Conservation (phyloP, 441 rosid genomes). For the Capsella rubella region DNA sequence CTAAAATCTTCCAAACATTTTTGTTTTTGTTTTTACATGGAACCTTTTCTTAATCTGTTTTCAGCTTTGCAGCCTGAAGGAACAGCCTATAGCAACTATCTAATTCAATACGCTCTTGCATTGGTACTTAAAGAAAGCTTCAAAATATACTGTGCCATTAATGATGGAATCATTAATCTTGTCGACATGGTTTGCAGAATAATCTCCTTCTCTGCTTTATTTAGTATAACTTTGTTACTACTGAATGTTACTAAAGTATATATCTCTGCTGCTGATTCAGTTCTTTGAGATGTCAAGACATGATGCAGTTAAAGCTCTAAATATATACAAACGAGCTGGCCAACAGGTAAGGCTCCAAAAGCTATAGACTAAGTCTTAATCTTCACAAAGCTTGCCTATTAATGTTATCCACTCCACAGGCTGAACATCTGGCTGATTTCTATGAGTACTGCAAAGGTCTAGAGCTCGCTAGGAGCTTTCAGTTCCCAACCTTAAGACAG, state of each 20-base stretch:
- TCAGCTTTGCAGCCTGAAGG: slow-evolving; percentile 79
- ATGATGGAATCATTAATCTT: slow-evolving; percentile 49
- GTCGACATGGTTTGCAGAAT: slow-evolving; percentile 67
- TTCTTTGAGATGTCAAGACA: slow-evolving; percentile 96
- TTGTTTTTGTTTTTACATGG: not conserved
- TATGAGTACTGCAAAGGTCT: slow-evolving; percentile 87
- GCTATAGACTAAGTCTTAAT: slow-evolving; percentile 19
- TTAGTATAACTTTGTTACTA: slow-evolving; percentile 19
- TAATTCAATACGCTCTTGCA: slow-evolving; percentile 78
- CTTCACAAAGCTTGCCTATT: slow-evolving; percentile 7
- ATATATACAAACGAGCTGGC: slow-evolving; percentile 86
- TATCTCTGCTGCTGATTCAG: slow-evolving; percentile 49
- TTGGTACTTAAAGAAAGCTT: slow-evolving; percentile 59
- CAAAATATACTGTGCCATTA: slow-evolving; percentile 50
- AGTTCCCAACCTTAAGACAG: slow-evolving; percentile 94
- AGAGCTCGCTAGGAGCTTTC: slow-evolving; percentile 91
- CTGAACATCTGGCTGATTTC: slow-evolving; percentile 84
- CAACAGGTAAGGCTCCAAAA: slow-evolving; percentile 68
- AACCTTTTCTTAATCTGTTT: slow-evolving; percentile 18
- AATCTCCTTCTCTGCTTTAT: slow-evolving; percentile 19
- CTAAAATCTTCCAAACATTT: not conserved
- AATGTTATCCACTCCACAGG: slow-evolving; percentile 50
- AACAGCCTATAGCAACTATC: slow-evolving; percentile 66
- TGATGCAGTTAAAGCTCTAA: slow-evolving; percentile 86
- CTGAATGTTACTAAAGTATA: slow-evolving; percentile 19